Evolutionary conservation across 2,329 filamentous ascomycete species (phyloP).

Genomic region (Hawksworthiomyces lignivorus): DNA sequence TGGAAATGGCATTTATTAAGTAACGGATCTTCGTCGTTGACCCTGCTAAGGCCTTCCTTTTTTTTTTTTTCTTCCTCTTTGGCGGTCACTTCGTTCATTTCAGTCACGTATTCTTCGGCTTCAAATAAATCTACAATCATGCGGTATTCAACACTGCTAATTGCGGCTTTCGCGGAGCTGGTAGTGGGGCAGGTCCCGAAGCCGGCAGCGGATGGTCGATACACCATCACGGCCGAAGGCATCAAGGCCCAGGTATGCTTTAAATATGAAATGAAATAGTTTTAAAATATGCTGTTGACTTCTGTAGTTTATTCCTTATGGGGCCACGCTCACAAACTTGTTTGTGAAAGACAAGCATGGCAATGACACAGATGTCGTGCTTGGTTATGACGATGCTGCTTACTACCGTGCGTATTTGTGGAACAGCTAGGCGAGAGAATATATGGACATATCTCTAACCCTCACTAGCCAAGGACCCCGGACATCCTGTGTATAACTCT

Average conservation of each 20-base stretch:
- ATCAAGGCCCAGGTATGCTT: constrained; percentile 32
- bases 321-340: constrained; percentile 53
- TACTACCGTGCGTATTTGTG: constrained; percentile 39
- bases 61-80: no score
- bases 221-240: constrained; percentile 26
- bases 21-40: no score
- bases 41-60: no score
- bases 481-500: constrained; percentile 54
- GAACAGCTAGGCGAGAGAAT: no score
- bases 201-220: constrained; percentile 25
- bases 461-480: constrained; percentile 31
- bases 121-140: background rate
- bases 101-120: no score
- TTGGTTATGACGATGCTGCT: constrained; percentile 54
- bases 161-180: constrained; percentile 16
- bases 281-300: constrained; percentile 34
- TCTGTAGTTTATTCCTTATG: constrained; percentile 47
- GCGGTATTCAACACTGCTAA: constrained; percentile 3
- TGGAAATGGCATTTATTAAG: no score
- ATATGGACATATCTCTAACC: no score
- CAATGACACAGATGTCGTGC: constrained; percentile 53
- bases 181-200: constrained; percentile 5
- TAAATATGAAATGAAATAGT: constrained; percentile 15
- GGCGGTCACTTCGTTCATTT: no score
- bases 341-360: constrained; percentile 56